Evolutionary conservation across 2,329 filamentous ascomycete genomes (phyloP), one percentile per base, ranked within the genome.

Genomic region (Calonectria leucothoes): DNA sequence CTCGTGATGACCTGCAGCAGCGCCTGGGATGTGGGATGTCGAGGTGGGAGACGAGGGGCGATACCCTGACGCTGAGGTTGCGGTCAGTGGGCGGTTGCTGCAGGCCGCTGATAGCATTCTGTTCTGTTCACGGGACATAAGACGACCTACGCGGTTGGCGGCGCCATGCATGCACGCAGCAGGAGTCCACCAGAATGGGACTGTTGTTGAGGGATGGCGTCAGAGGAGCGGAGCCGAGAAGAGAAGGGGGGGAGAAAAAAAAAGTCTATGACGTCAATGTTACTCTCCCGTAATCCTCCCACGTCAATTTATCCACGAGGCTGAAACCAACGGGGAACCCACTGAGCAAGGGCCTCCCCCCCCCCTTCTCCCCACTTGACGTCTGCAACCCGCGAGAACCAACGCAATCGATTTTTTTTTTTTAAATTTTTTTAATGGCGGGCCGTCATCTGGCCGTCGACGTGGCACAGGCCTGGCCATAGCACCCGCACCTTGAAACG

Each of bases 261-360:
- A 61, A 61, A 61, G 37, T 15, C 37, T 31, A 75, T 80, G 78
- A 79, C 75, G 78, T 80, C 78, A 79, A 63, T 67, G 57, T 65
- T 48, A 29, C 69, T 78, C 33, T 66, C 75, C 66, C 64, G 68
- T 70, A 66, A 75, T 77, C 67, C 69, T 72, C 72, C 78, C 76
- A 76, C 74, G 74, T 80, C 78, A 74, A 76, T 78, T 71, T 74
- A 77, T 51, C 75, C 70, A 80, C 70, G 78, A 80, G 78, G 78
- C 78, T 79, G 78, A 79, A 79, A 79, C 78, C 48, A 72, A 29
- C 51, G 42, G 64, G 42, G 69, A 68, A 67, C 68, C 66, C 55
- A 72, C 68, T 59, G 33, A 45, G 25, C 37, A 42, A 45, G 59
- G 59, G 59, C 59, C 64, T 27, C 39, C 42, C 49, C 35, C 23